Base-by-base conservation (phyloP, 768 basidiomycete species). In the Boletus sensibilis region DNA sequence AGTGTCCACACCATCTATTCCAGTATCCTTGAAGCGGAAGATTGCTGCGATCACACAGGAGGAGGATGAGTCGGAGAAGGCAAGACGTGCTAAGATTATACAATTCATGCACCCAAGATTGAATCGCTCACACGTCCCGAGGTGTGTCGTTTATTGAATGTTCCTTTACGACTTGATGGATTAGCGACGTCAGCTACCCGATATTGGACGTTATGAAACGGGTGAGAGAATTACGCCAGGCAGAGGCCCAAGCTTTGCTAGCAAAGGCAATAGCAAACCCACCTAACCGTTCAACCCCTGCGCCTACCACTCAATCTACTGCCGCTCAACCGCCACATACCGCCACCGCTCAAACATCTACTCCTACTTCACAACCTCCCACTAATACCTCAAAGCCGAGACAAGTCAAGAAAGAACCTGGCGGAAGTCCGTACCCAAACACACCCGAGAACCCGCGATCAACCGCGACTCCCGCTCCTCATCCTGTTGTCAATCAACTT, bases 21-120 rank as follows among this genome's bases (percentile, higher is more conserved):
- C 90, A 2, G 73, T 79, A 18, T 86, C 92, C 1, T 74, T 92
- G 57, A 93, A 92, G 59, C 81, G 90, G 20, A 93, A 92, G 68
- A 86, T 86, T 37, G 77, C 81, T 6, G 82, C 79, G 4, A 72
- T 85, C 64, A 87, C 89, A 39, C 82, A 83, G 8, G 90, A 90
- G 61, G 87, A 89, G 54, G 87, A 90, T 53, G 90, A 90, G 58
- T 79, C 82, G 4, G 87, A 90, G 62, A 89, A 83, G 68, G 84
- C 82, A 29, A 82, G 87, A 45, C 80, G 86, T 49, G 75, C 79
- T 21, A 90, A 90, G 77, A 82, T 94, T 52, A 80, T 89, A 76
- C 82, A 88, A 52, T 90, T 86, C 74, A 90, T 90, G 89, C 83
- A 83, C 50, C 88, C 89, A 11, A 79, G 60, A 75, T 73, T 57